Conservation (phyloP, 2,329 filamentous ascomycete species). For the Sporothrix variecibatus region DNA sequence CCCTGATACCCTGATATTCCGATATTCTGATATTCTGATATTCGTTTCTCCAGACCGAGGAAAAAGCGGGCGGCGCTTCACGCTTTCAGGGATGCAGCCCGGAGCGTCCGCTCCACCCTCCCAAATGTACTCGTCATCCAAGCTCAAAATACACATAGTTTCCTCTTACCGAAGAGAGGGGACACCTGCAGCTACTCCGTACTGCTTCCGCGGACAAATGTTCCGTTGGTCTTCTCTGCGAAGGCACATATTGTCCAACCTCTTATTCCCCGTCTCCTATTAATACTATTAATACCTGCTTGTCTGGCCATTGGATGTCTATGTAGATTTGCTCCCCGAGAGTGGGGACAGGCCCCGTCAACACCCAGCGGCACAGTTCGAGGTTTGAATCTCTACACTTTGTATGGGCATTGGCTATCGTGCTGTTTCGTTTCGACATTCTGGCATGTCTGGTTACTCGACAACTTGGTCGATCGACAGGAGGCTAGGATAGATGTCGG, state of each 20-base stretch:
- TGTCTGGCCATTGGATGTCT: not conserved
- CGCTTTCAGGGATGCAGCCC: not conserved
- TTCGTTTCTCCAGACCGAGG: not conserved
- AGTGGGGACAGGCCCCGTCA: not conserved
- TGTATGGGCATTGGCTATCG: not conserved
- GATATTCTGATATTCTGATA: conserved; percentile 12
- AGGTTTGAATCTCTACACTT: not conserved
- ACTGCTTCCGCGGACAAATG: too few species aligned
- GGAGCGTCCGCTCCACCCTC: not conserved
- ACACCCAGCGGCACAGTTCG: not conserved
- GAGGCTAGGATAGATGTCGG: not conserved
- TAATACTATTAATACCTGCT: too few species aligned
- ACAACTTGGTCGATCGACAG: conserved; percentile 5
- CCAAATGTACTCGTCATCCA: conserved; percentile 8
- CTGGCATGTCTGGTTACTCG: not conserved
- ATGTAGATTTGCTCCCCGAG: not conserved
- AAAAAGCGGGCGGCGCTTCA: not conserved
- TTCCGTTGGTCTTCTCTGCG: not conserved
- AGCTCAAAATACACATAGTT: not conserved
- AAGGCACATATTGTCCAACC: not conserved
- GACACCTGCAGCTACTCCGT: not conserved
- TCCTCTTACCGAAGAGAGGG: not conserved
- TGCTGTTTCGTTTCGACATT: not conserved
- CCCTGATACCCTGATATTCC: not conserved
- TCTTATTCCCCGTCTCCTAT: not conserved